These are phyloP conservation scores for Yarrowia sp. DNA, from an alignment of 805 yeast species.

Conservation along the genomic window DNA sequence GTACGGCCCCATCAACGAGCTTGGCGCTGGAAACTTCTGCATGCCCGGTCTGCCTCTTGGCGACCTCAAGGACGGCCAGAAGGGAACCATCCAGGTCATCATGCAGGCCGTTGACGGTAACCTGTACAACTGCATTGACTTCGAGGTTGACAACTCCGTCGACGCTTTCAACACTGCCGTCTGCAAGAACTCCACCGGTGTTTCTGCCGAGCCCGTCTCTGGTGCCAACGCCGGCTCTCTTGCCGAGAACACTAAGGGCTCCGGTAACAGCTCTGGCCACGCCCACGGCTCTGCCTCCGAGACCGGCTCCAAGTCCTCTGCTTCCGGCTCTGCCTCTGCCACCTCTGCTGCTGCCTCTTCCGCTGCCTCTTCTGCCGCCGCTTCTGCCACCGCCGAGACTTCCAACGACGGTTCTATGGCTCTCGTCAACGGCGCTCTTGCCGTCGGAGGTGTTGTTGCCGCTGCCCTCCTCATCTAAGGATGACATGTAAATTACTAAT, in stretches of 20 bases:
- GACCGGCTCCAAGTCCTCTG: background rate
- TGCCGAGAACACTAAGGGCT: constrained; percentile 19
- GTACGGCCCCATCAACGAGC: constrained; percentile 28
- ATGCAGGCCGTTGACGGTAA: constrained; percentile 33
- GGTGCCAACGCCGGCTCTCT: constrained; percentile 29
- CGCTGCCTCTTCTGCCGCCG: constrained; percentile 21
- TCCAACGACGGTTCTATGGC: background rate
- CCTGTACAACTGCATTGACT: constrained; percentile 35
- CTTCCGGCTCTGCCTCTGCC: constrained; percentile 27
- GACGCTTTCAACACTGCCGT: constrained; percentile 22
- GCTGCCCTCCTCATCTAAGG: constrained; percentile 19
- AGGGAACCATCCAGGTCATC: constrained; percentile 34
- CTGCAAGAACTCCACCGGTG: constrained; percentile 33
- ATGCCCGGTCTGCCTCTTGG: constrained; percentile 28
- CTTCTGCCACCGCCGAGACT: background rate
- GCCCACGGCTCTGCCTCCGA: constrained; percentile 20
- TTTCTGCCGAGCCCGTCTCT: constrained; percentile 30
- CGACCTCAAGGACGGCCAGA: constrained; percentile 28
- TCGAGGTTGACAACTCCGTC: constrained; percentile 29
- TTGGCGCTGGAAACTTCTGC: constrained; percentile 34
- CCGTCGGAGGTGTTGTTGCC: constrained; percentile 22
- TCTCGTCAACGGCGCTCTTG: constrained; percentile 15
- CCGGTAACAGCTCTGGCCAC: constrained; percentile 10
- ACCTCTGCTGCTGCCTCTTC: background rate
- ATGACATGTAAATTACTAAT: background rate